A percentile compares a stretch with the other conserved stretches of the same genome.
Conservation (phyloP, 108 stramenopile species). For the Nitzschia sp. region DNA sequence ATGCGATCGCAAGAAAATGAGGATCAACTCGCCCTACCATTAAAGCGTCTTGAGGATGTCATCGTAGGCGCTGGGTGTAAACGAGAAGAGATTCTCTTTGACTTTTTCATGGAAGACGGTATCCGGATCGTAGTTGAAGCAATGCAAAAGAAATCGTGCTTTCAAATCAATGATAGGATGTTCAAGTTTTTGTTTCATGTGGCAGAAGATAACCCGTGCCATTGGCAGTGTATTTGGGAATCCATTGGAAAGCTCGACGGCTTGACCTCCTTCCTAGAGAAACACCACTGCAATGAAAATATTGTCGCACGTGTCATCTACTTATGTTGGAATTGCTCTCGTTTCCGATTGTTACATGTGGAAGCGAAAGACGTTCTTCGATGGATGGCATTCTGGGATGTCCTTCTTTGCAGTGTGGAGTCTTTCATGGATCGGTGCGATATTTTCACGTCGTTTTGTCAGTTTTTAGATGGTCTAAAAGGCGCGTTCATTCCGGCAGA, state of each 20-base stretch:
- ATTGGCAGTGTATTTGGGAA: slow-evolving; percentile 14
- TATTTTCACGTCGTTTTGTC: slow-evolving; percentile 2
- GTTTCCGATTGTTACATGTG: not conserved
- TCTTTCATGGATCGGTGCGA: not conserved
- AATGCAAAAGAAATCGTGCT: not conserved
- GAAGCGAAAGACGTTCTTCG: slow-evolving; percentile 11
- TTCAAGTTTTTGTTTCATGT: slow-evolving; percentile 1
- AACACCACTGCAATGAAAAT: not conserved
- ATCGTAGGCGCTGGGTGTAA: too few species aligned
- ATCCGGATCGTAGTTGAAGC: not conserved
- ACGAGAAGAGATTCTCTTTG: slow-evolving; percentile 2
- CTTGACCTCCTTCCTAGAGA: not conserved
- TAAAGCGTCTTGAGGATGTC: too few species aligned
- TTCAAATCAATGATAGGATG: not conserved
- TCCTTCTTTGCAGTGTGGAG: slow-evolving; percentile 11
- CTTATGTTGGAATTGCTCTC: not conserved
- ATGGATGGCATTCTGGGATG: slow-evolving; percentile 18
- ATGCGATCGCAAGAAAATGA: too few species aligned
- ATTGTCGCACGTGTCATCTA: not conserved
- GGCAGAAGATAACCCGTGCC: slow-evolving; percentile 9
- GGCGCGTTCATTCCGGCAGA: not conserved
- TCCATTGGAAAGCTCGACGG: slow-evolving; percentile 10
- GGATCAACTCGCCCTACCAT: too few species aligned
- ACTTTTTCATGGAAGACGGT: slow-evolving; percentile 19
- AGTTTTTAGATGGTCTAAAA: not conserved